Evolutionary conservation across 2,329 filamentous ascomycete genomes (phyloP).

Genomic region (Cladosporium sp.): DNA sequence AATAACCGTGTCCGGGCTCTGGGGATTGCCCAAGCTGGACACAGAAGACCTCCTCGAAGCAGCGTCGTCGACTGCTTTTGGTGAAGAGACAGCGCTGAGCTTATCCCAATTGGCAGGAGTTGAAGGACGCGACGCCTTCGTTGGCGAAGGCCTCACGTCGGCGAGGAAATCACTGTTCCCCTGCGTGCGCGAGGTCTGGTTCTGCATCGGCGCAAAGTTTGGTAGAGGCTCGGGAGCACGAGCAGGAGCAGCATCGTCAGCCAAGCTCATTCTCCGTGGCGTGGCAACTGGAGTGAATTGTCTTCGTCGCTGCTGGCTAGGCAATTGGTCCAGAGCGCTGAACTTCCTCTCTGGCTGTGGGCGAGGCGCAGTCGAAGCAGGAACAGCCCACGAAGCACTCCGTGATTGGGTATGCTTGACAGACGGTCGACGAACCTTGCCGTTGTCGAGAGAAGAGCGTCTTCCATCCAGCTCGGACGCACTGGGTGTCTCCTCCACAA

Average conservation of each 20-base stretch:
- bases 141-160: background rate
- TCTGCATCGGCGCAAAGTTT: background rate
- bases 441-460: slow-evolving; percentile 1
- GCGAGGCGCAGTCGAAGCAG: background rate
- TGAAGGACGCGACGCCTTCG: slow-evolving; percentile 6
- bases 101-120: slow-evolving; percentile 22
- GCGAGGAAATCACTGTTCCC: background rate
- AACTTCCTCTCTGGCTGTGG: slow-evolving; percentile 29
- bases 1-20: slow-evolving; percentile 2
- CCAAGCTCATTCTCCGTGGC: slow-evolving; percentile 6
- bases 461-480: background rate
- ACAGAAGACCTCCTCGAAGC: slow-evolving; percentile 31
- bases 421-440: background rate
- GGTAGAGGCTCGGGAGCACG: background rate
- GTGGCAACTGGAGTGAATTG: slow-evolving; percentile 5
- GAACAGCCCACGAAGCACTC: background rate
- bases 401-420: background rate
- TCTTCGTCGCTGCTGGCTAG: slow-evolving; percentile 28
- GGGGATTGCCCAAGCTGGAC: slow-evolving; percentile 30
- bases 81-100: slow-evolving; percentile 31
- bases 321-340: slow-evolving; percentile 32
- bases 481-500: too few species aligned
- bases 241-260: background rate
- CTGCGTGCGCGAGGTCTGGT: background rate
- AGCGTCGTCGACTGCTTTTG: slow-evolving; percentile 23